phyloP scores from a whole-genome alignment of 805 yeast species.

The Kodamaea leandrae region DNA sequence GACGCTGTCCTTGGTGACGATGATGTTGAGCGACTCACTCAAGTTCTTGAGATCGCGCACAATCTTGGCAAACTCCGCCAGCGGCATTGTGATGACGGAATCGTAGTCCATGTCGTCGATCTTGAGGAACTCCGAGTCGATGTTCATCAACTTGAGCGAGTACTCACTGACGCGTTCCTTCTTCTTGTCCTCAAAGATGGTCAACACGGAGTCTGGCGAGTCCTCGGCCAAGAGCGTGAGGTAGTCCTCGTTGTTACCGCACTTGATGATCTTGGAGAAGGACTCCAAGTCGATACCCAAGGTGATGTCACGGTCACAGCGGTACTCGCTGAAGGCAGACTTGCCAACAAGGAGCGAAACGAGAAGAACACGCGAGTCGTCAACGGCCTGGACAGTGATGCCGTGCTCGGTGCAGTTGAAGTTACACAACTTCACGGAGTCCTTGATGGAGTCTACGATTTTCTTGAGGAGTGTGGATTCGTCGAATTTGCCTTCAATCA shows the following conservation, averaged over 20 bases:
- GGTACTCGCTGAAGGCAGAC: slow-evolving; percentile 84
- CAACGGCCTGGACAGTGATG: slow-evolving; percentile 94
- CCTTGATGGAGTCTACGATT: slow-evolving; percentile 90
- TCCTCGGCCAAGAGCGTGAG: slow-evolving; percentile 89
- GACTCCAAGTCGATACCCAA: slow-evolving; percentile 88
- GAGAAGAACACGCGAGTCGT: slow-evolving; percentile 91
- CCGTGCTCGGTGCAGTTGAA: slow-evolving; percentile 96
- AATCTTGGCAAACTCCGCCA: slow-evolving; percentile 83
- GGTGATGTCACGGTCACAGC: slow-evolving; percentile 93
- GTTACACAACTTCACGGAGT: slow-evolving; percentile 91
- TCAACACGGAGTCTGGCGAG: slow-evolving; percentile 62
- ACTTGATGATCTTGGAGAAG: slow-evolving; percentile 81
- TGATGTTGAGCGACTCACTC: slow-evolving; percentile 81
- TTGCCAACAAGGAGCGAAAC: slow-evolving; percentile 85
- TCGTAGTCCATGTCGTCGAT: slow-evolving; percentile 94
- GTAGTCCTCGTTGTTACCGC: slow-evolving; percentile 88
- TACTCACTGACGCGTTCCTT: slow-evolving; percentile 92
- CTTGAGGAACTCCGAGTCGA: slow-evolving; percentile 89
- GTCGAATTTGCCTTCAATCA: slow-evolving; percentile 97
- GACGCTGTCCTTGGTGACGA: slow-evolving; percentile 88
- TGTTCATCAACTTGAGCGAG: slow-evolving; percentile 88
- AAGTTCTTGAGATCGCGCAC: slow-evolving; percentile 84
- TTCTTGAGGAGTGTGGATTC: slow-evolving; percentile 90
- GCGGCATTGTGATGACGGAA: slow-evolving; percentile 81
- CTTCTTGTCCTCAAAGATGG: slow-evolving; percentile 87